A percentile compares a stretch with the other conserved stretches of the same genome.
Evolutionary conservation across 2,329 filamentous ascomycete genomes (phyloP).

Genomic region (Zasmidium citrigriseum): DNA sequence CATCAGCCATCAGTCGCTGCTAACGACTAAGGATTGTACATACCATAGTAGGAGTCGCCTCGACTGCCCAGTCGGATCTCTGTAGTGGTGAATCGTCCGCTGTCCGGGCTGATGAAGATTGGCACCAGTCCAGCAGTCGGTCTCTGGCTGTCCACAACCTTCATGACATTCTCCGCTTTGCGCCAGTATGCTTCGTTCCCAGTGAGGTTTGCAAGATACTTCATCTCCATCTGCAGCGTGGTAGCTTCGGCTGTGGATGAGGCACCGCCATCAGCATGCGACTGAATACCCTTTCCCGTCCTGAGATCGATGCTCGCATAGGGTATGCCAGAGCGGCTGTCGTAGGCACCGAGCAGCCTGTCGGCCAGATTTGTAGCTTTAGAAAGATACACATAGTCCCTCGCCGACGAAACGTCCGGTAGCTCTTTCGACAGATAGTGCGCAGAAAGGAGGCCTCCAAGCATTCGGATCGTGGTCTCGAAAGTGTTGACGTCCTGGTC

Average conservation of each 20-base stretch:
- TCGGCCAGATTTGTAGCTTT: slow-evolving; percentile 93
- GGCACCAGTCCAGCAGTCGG: slow-evolving; percentile 83
- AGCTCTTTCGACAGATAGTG: slow-evolving; percentile 91
- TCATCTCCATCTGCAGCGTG: slow-evolving; percentile 91
- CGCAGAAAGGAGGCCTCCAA: slow-evolving; percentile 87
- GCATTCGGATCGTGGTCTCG: slow-evolving; percentile 96
- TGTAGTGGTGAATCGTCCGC: slow-evolving; percentile 74
- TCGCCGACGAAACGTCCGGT: slow-evolving; percentile 66
- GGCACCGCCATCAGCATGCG: slow-evolving; percentile 84
- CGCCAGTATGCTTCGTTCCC: slow-evolving; percentile 94
- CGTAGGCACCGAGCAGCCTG: slow-evolving; percentile 81
- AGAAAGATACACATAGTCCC: slow-evolving; percentile 91
- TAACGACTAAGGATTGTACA: too few relatives aligned
- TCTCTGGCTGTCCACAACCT: slow-evolving; percentile 82
- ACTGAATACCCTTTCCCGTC: slow-evolving; percentile 72
- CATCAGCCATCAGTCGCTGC: too few relatives aligned
- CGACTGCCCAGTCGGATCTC: slow-evolving; percentile 92
- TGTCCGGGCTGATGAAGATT: slow-evolving; percentile 82
- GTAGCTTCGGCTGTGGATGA: slow-evolving; percentile 94
- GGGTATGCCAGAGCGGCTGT: slow-evolving; percentile 82
- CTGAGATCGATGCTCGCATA: slow-evolving; percentile 88
- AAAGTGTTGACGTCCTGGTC: slow-evolving; percentile 96
- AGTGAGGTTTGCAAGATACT: slow-evolving; percentile 92
- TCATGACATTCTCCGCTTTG: slow-evolving; percentile 85
- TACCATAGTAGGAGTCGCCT: slow-evolving; percentile 97